Base-by-base conservation (phyloP, 176 grass and related monocot species). In the Musa beccarii region DNA sequence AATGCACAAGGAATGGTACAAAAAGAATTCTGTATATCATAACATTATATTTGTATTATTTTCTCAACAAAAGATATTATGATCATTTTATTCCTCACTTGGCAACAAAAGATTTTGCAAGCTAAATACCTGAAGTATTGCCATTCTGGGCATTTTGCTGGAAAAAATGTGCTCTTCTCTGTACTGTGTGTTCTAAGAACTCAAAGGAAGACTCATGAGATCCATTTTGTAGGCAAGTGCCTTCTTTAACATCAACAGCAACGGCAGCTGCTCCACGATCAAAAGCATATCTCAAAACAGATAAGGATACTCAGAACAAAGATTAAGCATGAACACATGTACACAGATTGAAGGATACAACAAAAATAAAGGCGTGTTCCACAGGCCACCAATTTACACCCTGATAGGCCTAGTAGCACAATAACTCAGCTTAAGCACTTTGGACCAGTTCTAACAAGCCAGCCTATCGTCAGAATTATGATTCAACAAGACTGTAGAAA, bases 251-350 rank as follows among this genome's bases (percentile, higher is more conserved):
- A 78, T 93, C 90, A 74, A 93, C 84, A 23, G 88, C 88, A 76
- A 85, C 78, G 52, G 66, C 90, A 84, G 68, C 87, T 54, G 94
- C 88, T 63, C 90, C 94, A 76, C 82, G 83, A 64, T 87, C 84
- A 64, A 97, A 62, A 79, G 94, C 94, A 83, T 97, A 97, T 90
- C 93, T 96, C 67, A 68, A 80, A 74, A 66, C 77, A 26, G 50
- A 72, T 86, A 92, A 92, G 92, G 83, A 91, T 79, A 72, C 56
- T 78, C 75, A 51, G 76, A 74, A 78, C 21, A 63, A 85, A 51
- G 72, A 34, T 68, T 66, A 74, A 57, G 52, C 9, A 13, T 26
- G 16, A 9, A 56, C 13, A 17, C 9, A 22, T 28, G n/a, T 55
- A 73, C 5, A 12, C 20, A 74, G 57, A 17, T 29, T 1, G 8